These are phyloP conservation scores for Acer saccharum DNA, from an alignment of 345 rosid genomes.

Conservation along the genomic window DNA sequence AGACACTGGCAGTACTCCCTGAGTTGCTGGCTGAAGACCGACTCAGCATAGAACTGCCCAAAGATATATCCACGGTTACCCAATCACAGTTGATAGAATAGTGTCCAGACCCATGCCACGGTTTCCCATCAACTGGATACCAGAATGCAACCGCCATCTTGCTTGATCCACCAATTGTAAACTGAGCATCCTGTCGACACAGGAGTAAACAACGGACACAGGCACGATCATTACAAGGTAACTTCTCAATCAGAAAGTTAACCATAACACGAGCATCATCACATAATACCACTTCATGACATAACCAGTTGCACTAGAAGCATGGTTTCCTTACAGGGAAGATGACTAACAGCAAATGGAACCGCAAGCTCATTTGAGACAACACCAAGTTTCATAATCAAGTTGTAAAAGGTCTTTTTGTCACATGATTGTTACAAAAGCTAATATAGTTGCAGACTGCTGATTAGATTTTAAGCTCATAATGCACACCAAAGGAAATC, in stretches of 20 bases:
- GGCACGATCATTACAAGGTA: slow-evolving; percentile 25
- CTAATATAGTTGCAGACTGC: neutral
- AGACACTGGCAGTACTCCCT: slow-evolving; percentile 51
- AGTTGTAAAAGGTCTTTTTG: neutral
- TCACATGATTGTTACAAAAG: neutral
- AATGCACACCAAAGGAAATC: slow-evolving; percentile 2
- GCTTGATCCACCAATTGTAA: slow-evolving; percentile 64
- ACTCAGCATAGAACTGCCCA: slow-evolving; percentile 38
- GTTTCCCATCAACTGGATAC: slow-evolving; percentile 78
- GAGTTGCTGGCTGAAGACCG: slow-evolving; percentile 42
- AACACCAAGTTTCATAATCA: neutral
- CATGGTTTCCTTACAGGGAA: too few species aligned
- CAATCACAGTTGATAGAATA: slow-evolving; percentile 86
- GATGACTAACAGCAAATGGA: neutral
- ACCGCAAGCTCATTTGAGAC: neutral
- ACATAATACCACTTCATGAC: neutral
- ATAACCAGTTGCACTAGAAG: neutral
- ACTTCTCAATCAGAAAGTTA: slow-evolving; percentile 12
- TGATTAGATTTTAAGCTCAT: slow-evolving; percentile 5
- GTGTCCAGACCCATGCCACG: slow-evolving; percentile 92
- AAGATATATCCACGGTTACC: slow-evolving; percentile 65
- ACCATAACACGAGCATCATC: neutral
- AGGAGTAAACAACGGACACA: slow-evolving; percentile 6
- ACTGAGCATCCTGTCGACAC: slow-evolving; percentile 81
- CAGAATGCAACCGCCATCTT: slow-evolving; percentile 91